Conservation (phyloP, 352 stramenopile genomes). For the Globisporangium takayamanum region DNA sequence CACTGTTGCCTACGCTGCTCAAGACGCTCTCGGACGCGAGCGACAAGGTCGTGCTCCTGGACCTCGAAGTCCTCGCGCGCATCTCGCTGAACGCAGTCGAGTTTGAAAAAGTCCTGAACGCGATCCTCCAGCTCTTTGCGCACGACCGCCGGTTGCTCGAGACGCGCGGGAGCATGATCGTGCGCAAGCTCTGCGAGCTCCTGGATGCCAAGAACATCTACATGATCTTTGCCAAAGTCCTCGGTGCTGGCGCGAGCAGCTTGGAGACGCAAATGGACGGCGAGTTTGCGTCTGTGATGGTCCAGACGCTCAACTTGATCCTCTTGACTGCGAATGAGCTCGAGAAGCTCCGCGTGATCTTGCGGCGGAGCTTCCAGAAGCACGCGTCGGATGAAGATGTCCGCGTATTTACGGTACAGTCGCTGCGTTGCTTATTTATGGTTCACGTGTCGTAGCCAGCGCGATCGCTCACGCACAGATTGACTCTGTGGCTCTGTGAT, state of each 20-base stretch:
- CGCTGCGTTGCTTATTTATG: neutral
- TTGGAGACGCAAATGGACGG: conserved; percentile 56
- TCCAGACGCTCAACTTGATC: conserved; percentile 99
- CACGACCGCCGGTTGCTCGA: conserved; percentile 86
- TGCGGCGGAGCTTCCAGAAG: conserved; percentile 73
- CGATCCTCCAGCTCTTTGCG: conserved; percentile 93
- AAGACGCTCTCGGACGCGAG: conserved; percentile 94
- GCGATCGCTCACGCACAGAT: too few relatives aligned
- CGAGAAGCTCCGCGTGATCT: conserved; percentile 73
- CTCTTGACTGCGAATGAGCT: conserved; percentile 97
- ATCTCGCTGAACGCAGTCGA: conserved; percentile 91
- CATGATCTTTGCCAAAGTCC: conserved; percentile 94
- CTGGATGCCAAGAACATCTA: conserved; percentile 98
- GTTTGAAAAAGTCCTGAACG: conserved; percentile 92
- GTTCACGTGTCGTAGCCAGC: neutral
- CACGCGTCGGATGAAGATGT: conserved; percentile 68
- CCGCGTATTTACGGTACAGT: conserved; percentile 66
- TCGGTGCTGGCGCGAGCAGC: conserved; percentile 63
- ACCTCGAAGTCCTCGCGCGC: conserved; percentile 93
- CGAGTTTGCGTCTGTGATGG: conserved; percentile 98
- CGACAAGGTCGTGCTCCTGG: conserved; percentile 96
- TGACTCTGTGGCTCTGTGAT: neutral
- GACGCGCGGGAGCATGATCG: conserved; percentile 95
- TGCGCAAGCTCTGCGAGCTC: conserved; percentile 97
- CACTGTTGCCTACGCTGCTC: conserved; percentile 94